Evolutionary conservation across 2,329 filamentous ascomycete genomes (phyloP), one percentile per base, ranked within the genome.

Genomic region (Epichloe uncinata): DNA sequence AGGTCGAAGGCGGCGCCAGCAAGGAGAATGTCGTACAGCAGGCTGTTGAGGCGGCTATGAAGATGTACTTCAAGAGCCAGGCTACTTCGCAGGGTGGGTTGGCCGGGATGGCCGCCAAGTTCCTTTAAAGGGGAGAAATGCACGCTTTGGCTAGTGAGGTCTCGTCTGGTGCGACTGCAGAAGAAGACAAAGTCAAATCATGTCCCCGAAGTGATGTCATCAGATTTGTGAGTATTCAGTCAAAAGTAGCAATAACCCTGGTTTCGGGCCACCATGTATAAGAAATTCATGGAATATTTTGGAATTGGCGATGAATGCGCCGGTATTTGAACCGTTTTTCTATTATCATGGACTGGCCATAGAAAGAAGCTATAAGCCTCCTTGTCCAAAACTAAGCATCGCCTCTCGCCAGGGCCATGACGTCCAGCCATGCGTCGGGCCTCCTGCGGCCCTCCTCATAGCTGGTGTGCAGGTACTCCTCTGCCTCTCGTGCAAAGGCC

Each of bases 21-120:
- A 95, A 95, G 77, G 81, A 95, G 68, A 82, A 81, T 45, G 87
- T 81, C 46, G 72, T 96, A 44, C 81, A 85, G 63, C 73, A 82
- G 65, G 90, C 90, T 3, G 89, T 82, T 2, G 83, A 95, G 74
- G 84, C 87, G 77, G 90, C 89, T 3, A 67, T 95, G 59, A 89
- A 95, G 77, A 85, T 95, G 79, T 95, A 90, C 67, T 70, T 94
- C 72, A 90, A 95, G 78, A 81, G 77, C 58, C 76, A 88, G 63
- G 76, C 75, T 18, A 66, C 73, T 55, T 51, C 60, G 53, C 54
- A 61, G 50, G 72, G 66, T 22, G 63, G 73, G 5, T 59, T 78
- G 48, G 52, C 73, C 58, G 60, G 66, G 22, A 53, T 78, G 58
- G 74, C 73, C 5, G 66, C 66, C 57, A 73, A 75, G 65, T 75